Evolutionary conservation across 2,329 filamentous ascomycete species (phyloP).

Genomic region (Sarocladium oryzae): DNA sequence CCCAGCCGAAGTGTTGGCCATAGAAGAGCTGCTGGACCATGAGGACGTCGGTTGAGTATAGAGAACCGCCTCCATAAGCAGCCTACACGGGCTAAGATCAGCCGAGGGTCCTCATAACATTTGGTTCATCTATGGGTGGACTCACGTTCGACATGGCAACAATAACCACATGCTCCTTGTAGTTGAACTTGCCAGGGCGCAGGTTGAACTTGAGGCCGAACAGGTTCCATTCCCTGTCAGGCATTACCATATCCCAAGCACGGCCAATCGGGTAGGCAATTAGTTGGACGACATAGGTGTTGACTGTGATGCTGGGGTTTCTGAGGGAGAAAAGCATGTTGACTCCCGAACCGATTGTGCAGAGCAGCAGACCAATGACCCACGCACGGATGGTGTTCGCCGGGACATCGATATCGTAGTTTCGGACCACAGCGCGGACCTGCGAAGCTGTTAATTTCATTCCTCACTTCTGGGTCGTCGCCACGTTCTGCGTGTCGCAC

Average conservation of each 20-base stretch:
- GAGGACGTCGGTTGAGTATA: slow-evolving; percentile 49
- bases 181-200: slow-evolving; percentile 52
- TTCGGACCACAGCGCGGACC: slow-evolving; percentile 59
- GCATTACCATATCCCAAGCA: slow-evolving; percentile 49
- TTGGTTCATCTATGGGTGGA: slow-evolving; percentile 12
- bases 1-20: slow-evolving; percentile 46
- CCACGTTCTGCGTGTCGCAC: not conserved
- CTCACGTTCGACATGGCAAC: slow-evolving; percentile 59
- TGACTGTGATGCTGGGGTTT: slow-evolving; percentile 52
- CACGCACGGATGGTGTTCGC: slow-evolving; percentile 59
- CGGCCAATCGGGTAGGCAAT: slow-evolving; percentile 53
- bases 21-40: slow-evolving; percentile 50
- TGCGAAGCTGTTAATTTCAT: slow-evolving; percentile 22
- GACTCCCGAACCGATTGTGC: slow-evolving; percentile 54
- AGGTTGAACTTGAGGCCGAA: slow-evolving; percentile 50
- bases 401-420: slow-evolving; percentile 58
- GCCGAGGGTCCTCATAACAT: too few species aligned
- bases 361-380: slow-evolving; percentile 54
- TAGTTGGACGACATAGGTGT: slow-evolving; percentile 56
- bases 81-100: slow-evolving; percentile 30
- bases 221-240: slow-evolving; percentile 43
- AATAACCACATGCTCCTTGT: slow-evolving; percentile 56
- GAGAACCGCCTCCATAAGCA: slow-evolving; percentile 49
- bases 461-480: not conserved
- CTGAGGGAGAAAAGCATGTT: slow-evolving; percentile 57